A percentile compares a stretch with the other conserved stretches of the same genome.
These are phyloP conservation scores for Ophiocordyceps sinensis DNA, from an alignment of 2,329 filamentous ascomycete species.

Conservation along the genomic window DNA sequence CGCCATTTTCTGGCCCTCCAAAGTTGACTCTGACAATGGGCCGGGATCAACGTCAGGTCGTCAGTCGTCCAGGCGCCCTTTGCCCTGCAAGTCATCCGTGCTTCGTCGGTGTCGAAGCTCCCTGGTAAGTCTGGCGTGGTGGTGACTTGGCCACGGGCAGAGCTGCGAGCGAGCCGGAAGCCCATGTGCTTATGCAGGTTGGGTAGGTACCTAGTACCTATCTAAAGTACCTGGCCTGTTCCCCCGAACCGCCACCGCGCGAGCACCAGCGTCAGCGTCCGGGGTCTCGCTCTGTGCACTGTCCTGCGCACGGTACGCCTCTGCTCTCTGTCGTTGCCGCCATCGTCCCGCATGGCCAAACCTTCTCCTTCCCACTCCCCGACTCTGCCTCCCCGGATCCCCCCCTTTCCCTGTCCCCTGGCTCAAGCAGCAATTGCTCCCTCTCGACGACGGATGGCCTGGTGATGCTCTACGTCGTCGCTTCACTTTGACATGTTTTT, in stretches of 20 bases:
- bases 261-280: constrained; percentile 3
- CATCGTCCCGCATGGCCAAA: constrained; percentile 5
- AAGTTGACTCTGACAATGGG: neutral
- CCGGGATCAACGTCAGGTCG: no score
- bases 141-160: neutral
- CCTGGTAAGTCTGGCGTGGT: no score
- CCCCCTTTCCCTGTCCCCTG: constrained; percentile 5
- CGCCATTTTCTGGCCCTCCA: neutral
- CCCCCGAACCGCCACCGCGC: neutral
- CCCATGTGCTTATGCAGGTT: neutral
- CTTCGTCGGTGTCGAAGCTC: no score
- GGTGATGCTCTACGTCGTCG: constrained; percentile 11
- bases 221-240: neutral
- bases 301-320: constrained; percentile 4
- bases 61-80: no score
- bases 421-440: constrained; percentile 12
- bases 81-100: no score
- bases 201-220: neutral
- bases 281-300: constrained; percentile 1
- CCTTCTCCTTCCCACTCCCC: constrained; percentile 3
- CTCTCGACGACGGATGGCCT: constrained; percentile 14
- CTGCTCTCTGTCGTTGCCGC: constrained; percentile 3
- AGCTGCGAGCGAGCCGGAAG: neutral
- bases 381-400: constrained; percentile 6
- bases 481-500: constrained; percentile 14